phyloP scores from a whole-genome alignment of 2,329 filamentous ascomycete species.

The Myotisia sp. region DNA sequence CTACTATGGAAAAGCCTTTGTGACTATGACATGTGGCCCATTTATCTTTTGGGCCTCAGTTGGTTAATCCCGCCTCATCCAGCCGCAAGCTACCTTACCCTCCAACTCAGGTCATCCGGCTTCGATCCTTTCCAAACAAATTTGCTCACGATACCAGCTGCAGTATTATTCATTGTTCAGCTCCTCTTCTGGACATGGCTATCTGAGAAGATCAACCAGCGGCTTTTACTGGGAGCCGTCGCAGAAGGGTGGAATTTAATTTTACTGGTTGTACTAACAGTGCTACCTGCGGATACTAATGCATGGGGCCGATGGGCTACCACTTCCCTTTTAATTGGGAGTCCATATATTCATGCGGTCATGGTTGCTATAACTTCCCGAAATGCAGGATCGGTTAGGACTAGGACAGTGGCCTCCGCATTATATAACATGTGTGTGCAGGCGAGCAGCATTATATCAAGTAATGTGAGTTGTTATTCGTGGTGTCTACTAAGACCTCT shows the following conservation, averaged over 20 bases:
- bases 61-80: constrained; percentile 30
- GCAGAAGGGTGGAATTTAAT: constrained; percentile 41
- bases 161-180: constrained; percentile 43
- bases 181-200: constrained; percentile 41
- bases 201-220: constrained; percentile 42
- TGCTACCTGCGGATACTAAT: constrained; percentile 33
- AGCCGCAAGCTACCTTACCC: constrained; percentile 25
- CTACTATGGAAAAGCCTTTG: constrained; percentile 38
- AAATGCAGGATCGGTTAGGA: constrained; percentile 31
- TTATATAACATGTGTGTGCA: constrained; percentile 36
- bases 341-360: constrained; percentile 46
- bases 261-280: constrained; percentile 38
- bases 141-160: constrained; percentile 47
- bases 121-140: constrained; percentile 48
- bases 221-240: constrained; percentile 39
- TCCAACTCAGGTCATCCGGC: constrained; percentile 38
- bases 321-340: constrained; percentile 40
- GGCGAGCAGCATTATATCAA: constrained; percentile 26
- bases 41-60: constrained; percentile 37
- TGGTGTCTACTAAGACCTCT: too few species aligned
- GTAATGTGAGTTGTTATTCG: constrained; percentile 24
- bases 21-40: constrained; percentile 46
- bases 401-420: constrained; percentile 31
- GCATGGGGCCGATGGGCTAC: constrained; percentile 41
- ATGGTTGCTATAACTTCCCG: constrained; percentile 33